Conservation (phyloP, 73 alveolate species). For the Symbiodinium natans region DNA sequence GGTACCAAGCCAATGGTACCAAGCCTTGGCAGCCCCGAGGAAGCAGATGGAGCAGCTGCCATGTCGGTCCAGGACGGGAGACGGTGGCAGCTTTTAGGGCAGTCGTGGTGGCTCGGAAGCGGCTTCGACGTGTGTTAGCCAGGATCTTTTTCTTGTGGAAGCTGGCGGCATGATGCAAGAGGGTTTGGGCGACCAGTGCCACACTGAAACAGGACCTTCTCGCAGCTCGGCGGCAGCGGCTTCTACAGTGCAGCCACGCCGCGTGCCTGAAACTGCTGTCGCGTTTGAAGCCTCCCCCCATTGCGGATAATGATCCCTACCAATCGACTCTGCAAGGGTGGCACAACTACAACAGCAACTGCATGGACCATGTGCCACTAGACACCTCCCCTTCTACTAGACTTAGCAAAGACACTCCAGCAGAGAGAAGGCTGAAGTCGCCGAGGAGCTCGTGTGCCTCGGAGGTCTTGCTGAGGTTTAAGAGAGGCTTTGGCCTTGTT, state of each 20-base stretch:
- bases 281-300: background rate
- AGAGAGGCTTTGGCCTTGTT: constrained; percentile 25
- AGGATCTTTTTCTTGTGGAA: too few species aligned
- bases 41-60: constrained; percentile 69
- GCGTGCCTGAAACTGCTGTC: background rate
- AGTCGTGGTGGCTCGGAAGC: too few species aligned
- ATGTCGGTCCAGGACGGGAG: constrained; percentile 57
- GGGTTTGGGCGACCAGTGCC: background rate
- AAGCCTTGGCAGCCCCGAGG: too few species aligned
- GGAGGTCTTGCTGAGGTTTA: background rate
- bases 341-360: too few species aligned
- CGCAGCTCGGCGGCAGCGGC: constrained; percentile 56
- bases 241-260: constrained; percentile 80
- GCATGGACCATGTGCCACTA: too few species aligned
- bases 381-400: too few species aligned
- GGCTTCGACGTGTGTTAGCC: too few species aligned
- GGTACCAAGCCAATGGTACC: too few species aligned
- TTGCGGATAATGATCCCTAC: too few species aligned
- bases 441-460: constrained; percentile 69
- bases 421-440: constrained; percentile 37
- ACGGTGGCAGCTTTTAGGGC: background rate
- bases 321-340: too few species aligned
- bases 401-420: too few species aligned
- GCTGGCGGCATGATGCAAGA: too few species aligned
- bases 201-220: constrained; percentile 14